Evolutionary conservation across 2,329 filamentous ascomycete species (phyloP).

Genomic region (Hypoxylon sp.): DNA sequence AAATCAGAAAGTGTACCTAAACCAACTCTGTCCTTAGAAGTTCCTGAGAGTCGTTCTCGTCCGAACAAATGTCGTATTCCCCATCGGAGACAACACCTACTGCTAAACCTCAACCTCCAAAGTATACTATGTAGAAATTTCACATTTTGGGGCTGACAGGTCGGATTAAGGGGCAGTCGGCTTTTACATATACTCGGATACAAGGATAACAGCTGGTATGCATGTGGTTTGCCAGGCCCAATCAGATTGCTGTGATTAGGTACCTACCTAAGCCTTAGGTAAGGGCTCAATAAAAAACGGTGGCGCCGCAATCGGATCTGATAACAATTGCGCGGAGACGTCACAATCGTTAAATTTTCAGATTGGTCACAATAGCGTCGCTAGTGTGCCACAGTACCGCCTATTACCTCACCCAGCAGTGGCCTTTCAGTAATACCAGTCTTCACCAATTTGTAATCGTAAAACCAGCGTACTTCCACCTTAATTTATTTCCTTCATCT

Average conservation of each 20-base stretch:
- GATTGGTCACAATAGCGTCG: background rate
- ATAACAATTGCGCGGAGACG: slow-evolving; percentile 41
- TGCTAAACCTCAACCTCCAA: too few relatives aligned
- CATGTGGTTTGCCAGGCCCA: background rate
- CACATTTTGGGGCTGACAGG: too few relatives aligned
- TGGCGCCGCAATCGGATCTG: slow-evolving; percentile 46
- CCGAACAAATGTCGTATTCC: too few relatives aligned
- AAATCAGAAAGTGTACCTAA: too few relatives aligned
- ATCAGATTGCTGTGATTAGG: background rate
- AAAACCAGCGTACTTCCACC: slow-evolving; percentile 2
- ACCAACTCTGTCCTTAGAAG: too few relatives aligned
- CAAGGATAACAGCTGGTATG: background rate
- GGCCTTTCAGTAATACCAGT: slow-evolving; percentile 41
- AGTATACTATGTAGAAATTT: too few relatives aligned
- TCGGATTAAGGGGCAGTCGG: background rate
- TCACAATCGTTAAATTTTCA: slow-evolving; percentile 32
- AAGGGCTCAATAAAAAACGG: background rate
- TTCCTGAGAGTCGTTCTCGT: too few relatives aligned
- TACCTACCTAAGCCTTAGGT: background rate
- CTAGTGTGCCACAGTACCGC: background rate
- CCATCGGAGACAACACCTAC: too few relatives aligned
- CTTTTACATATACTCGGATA: background rate
- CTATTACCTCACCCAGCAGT: slow-evolving; percentile 14
- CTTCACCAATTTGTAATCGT: slow-evolving; percentile 36
- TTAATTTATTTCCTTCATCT: background rate